Evolutionary conservation across 2,329 filamentous ascomycete genomes (phyloP).

Genomic region (Amauroascus niger): DNA sequence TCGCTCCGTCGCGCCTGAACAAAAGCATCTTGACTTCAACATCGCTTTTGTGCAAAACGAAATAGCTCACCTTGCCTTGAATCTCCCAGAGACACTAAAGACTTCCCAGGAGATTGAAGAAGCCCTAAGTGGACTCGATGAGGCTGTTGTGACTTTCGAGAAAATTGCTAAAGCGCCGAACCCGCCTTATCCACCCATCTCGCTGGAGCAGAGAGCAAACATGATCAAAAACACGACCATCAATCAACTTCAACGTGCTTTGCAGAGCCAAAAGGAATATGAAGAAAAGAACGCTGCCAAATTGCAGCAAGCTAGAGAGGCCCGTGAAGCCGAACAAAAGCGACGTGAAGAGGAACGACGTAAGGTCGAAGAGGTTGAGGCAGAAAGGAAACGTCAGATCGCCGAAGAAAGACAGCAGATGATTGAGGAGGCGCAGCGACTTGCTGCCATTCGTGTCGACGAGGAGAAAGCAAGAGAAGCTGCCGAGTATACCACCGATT

Average conservation of each 20-base stretch:
- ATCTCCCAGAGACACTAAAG: slow-evolving; percentile 63
- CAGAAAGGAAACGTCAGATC: slow-evolving; percentile 68
- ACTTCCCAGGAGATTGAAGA: slow-evolving; percentile 71
- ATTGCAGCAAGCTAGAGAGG: slow-evolving; percentile 66
- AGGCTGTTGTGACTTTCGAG: slow-evolving; percentile 64
- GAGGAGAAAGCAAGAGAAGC: slow-evolving; percentile 60
- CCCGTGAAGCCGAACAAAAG: slow-evolving; percentile 68
- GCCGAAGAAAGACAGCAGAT: slow-evolving; percentile 78
- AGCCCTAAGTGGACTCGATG: slow-evolving; percentile 69
- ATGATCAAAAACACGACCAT: slow-evolving; percentile 95
- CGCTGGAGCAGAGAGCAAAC: slow-evolving; percentile 89
- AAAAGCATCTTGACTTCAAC: slow-evolving; percentile 92
- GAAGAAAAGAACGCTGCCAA: slow-evolving; percentile 88
- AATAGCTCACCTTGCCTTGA: slow-evolving; percentile 70
- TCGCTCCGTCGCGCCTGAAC: slow-evolving; percentile 66
- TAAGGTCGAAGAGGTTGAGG: slow-evolving; percentile 57
- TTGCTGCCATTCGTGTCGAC: slow-evolving; percentile 61
- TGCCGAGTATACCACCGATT: slow-evolving; percentile 71
- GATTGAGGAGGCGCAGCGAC: slow-evolving; percentile 60
- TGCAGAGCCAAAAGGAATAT: slow-evolving; percentile 78
- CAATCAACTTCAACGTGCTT: slow-evolving; percentile 77
- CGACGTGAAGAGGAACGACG: slow-evolving; percentile 67
- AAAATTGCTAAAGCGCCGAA: slow-evolving; percentile 52
- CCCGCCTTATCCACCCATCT: slow-evolving; percentile 78
- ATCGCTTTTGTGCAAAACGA: slow-evolving; percentile 96